These are phyloP conservation scores for Ostreobium quekettii DNA, from an alignment of 139 green algal species.

Conservation along the genomic window DNA sequence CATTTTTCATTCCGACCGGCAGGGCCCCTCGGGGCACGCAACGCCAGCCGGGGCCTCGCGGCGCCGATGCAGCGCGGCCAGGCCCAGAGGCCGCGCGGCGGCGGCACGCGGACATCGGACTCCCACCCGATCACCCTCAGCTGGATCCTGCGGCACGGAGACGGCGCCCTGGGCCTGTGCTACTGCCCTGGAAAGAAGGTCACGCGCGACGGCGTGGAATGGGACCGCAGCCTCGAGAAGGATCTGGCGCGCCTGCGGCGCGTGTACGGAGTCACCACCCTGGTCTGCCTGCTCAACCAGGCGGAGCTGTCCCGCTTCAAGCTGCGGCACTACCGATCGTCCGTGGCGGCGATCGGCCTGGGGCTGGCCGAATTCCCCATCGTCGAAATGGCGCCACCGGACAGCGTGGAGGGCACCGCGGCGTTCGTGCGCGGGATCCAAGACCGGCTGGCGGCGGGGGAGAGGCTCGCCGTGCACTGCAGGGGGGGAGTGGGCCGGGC, in stretches of 20 bases:
- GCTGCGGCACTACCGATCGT: conserved; percentile 14
- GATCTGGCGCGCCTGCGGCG: conserved; percentile 21
- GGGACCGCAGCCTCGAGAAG: neutral
- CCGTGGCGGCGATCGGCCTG: conserved; percentile 16
- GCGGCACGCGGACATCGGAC: conserved; percentile 12
- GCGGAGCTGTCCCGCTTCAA: conserved; percentile 26
- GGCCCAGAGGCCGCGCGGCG: too few relatives aligned
- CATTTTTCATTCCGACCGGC: too few relatives aligned
- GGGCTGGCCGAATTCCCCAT: conserved; percentile 26
- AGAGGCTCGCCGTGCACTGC: conserved; percentile 13
- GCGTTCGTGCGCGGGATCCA: conserved; percentile 16
- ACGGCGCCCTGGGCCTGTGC: conserved; percentile 23
- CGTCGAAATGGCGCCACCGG: conserved; percentile 32
- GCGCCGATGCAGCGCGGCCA: too few relatives aligned
- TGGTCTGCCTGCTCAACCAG: conserved; percentile 25
- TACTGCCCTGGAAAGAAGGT: conserved; percentile 32
- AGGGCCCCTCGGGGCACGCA: too few relatives aligned
- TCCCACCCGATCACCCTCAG: conserved; percentile 18
- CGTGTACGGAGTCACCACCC: conserved; percentile 11
- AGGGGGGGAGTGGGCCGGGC: conserved; percentile 36
- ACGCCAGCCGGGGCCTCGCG: too few relatives aligned
- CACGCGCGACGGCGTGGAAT: conserved; percentile 17
- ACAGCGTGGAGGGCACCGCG: neutral
- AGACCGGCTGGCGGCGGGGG: conserved; percentile 4
- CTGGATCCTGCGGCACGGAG: conserved; percentile 10